Percentiles rank a stretch among this genome's conserved stretches.
These are phyloP conservation scores for Trichoderma simmonsii DNA, from an alignment of 2,329 filamentous ascomycete genomes.

Conservation along the genomic window DNA sequence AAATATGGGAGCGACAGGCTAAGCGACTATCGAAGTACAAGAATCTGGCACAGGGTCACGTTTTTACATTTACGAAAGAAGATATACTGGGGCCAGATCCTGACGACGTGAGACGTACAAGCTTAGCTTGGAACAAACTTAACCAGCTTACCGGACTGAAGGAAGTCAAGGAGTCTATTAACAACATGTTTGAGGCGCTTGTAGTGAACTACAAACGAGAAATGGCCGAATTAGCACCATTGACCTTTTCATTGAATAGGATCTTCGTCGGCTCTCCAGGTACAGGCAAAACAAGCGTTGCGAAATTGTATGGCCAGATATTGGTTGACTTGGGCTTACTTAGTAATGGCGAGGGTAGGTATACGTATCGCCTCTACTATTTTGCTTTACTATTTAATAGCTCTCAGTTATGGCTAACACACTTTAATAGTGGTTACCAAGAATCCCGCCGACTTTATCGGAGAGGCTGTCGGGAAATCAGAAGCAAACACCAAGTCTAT, in stretches of 20 bases:
- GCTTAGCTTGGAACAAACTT: not conserved
- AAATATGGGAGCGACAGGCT: constrained; percentile 5
- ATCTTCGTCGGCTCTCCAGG: constrained; percentile 64
- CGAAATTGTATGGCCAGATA: constrained; percentile 69
- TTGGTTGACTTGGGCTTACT: constrained; percentile 73
- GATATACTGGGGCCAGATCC: not conserved
- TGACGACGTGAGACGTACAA: not conserved
- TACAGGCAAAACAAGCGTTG: constrained; percentile 71
- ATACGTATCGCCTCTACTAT: not conserved
- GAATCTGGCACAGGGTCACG: not conserved
- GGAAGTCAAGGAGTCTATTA: not conserved
- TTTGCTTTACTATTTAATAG: not conserved
- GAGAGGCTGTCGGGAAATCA: constrained; percentile 65
- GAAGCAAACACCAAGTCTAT: constrained; percentile 59
- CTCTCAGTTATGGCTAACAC: not conserved
- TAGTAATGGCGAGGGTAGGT: constrained; percentile 33
- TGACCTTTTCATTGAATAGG: constrained; percentile 61
- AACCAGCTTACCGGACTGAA: not conserved
- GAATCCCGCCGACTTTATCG: constrained; percentile 65
- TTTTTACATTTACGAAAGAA: not conserved
- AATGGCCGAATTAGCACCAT: not conserved
- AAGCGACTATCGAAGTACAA: not conserved
- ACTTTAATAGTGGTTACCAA: constrained; percentile 44
- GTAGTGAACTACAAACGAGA: not conserved
- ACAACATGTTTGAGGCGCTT: not conserved